Conservation (phyloP, 108 stramenopile genomes). For the Parmales sp. region DNA sequence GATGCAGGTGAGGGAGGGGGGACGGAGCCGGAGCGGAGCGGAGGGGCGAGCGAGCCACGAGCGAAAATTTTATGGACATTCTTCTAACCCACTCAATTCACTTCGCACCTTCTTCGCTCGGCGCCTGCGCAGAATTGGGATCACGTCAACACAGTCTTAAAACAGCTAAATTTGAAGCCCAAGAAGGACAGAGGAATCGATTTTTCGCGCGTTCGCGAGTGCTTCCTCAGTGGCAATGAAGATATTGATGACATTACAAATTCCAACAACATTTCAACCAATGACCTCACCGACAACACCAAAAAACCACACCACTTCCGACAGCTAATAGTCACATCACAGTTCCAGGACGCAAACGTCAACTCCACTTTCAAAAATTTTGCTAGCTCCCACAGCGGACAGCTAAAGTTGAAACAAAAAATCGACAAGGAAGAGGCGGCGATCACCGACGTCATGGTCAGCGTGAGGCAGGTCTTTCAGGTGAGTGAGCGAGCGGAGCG, state of each 20-base stretch:
- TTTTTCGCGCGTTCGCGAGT: conserved; percentile 83
- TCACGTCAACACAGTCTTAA: conserved; percentile 64
- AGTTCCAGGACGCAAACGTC: conserved; percentile 59
- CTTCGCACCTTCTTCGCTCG: too few relatives aligned
- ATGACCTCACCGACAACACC: too few relatives aligned
- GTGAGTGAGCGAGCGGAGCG: conserved; percentile 51
- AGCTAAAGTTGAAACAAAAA: conserved; percentile 44
- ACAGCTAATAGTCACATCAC: conserved; percentile 64
- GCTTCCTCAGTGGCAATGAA: conserved; percentile 71
- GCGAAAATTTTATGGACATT: too few relatives aligned
- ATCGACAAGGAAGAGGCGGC: conserved; percentile 43
- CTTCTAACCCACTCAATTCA: too few relatives aligned
- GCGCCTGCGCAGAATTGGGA: too few relatives aligned
- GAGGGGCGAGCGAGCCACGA: too few relatives aligned
- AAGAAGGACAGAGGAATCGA: conserved; percentile 66
- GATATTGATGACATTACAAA: too few relatives aligned
- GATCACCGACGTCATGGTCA: conserved; percentile 55
- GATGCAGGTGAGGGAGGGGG: too few relatives aligned
- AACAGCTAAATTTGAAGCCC: conserved; percentile 64
- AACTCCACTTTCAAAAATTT: conserved; percentile 59
- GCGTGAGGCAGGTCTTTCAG: conserved; percentile 83
- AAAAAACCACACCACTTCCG: conserved; percentile 66
- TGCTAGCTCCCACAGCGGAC: conserved; percentile 56
- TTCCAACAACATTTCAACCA: too few relatives aligned
- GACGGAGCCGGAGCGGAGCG: too few relatives aligned